These are phyloP conservation scores for Penicillium corylophilum DNA, from an alignment of 2,329 filamentous ascomycete genomes.

Conservation along the genomic window DNA sequence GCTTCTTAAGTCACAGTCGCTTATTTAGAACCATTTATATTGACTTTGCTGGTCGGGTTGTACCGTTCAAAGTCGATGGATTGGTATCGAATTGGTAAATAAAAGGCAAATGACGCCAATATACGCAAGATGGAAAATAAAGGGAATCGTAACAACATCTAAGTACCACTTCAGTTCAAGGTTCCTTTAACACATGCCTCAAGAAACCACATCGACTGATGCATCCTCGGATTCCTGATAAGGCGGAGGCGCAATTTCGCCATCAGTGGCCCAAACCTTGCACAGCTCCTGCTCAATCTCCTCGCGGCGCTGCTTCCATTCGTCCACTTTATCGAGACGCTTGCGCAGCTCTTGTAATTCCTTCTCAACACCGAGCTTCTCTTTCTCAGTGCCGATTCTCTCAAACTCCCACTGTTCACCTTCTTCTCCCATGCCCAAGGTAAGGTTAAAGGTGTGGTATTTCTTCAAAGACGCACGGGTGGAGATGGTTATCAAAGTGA, in stretches of 20 bases:
- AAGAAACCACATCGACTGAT: not conserved
- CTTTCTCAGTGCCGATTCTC: constrained; percentile 86
- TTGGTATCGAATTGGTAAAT: not conserved
- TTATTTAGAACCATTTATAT: too few species aligned
- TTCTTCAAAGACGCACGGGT: constrained; percentile 92
- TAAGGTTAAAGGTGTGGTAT: constrained; percentile 90
- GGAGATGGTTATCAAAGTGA: constrained; percentile 93
- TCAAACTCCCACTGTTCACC: constrained; percentile 92
- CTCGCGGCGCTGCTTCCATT: constrained; percentile 73
- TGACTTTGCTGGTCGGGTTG: too few species aligned
- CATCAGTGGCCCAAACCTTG: constrained; percentile 58
- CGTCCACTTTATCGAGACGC: constrained; percentile 74
- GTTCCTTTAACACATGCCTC: constrained; percentile 5
- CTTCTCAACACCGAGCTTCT: constrained; percentile 90
- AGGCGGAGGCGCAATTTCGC: constrained; percentile 39
- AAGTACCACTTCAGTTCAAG: constrained; percentile 2
- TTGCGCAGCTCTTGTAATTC: constrained; percentile 83
- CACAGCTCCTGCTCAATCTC: constrained; percentile 82
- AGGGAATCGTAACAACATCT: not conserved
- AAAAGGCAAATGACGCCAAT: not conserved
- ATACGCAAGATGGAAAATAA: constrained; percentile 2
- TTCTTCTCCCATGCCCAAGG: constrained; percentile 74
- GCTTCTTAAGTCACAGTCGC: too few species aligned
- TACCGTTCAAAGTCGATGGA: not conserved
- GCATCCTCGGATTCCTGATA: constrained; percentile 25